Conservation (phyloP, 2,329 filamentous ascomycete species). For the Trichophyton benhamiae region DNA sequence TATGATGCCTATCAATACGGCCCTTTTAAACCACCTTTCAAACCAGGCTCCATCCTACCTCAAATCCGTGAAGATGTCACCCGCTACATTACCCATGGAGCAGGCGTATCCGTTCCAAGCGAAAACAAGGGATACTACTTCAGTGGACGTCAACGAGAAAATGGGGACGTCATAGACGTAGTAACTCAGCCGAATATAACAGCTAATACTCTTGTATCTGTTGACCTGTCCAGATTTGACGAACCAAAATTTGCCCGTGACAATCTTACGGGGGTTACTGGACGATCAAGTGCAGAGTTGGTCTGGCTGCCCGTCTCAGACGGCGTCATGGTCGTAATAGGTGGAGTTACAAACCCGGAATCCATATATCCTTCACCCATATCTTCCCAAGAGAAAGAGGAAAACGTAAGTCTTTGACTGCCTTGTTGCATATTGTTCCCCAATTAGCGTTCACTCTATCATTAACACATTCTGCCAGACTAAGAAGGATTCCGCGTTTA, state of each 20-base stretch:
- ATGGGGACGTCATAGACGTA: slow-evolving; percentile 37
- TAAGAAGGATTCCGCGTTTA: slow-evolving; percentile 23
- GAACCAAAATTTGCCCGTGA: slow-evolving; percentile 45
- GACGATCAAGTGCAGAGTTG: slow-evolving; percentile 51
- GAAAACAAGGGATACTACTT: slow-evolving; percentile 64
- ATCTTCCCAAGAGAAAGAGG: slow-evolving; percentile 8
- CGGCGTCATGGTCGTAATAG: slow-evolving; percentile 29
- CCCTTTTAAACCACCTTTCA: slow-evolving; percentile 32
- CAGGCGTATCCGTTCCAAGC: slow-evolving; percentile 51
- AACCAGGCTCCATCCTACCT: slow-evolving; percentile 29
- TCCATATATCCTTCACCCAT: slow-evolving; percentile 8
- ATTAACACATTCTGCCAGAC: background rate
- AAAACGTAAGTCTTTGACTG: slow-evolving; percentile 14
- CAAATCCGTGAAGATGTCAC: slow-evolving; percentile 36
- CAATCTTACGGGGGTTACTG: slow-evolving; percentile 38
- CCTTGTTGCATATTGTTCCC: background rate
- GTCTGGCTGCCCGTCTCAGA: slow-evolving; percentile 45
- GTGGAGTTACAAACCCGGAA: slow-evolving; percentile 24
- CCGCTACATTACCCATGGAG: slow-evolving; percentile 53
- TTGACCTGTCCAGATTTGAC: slow-evolving; percentile 46
- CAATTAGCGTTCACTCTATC: background rate
- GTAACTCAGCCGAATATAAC: slow-evolving; percentile 26
- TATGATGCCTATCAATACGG: slow-evolving; percentile 47
- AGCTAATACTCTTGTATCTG: slow-evolving; percentile 47
- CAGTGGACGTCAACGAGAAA: slow-evolving; percentile 45